Evolutionary conservation across 257 asterid species (phyloP).

Genomic region (Ilex asprella): DNA sequence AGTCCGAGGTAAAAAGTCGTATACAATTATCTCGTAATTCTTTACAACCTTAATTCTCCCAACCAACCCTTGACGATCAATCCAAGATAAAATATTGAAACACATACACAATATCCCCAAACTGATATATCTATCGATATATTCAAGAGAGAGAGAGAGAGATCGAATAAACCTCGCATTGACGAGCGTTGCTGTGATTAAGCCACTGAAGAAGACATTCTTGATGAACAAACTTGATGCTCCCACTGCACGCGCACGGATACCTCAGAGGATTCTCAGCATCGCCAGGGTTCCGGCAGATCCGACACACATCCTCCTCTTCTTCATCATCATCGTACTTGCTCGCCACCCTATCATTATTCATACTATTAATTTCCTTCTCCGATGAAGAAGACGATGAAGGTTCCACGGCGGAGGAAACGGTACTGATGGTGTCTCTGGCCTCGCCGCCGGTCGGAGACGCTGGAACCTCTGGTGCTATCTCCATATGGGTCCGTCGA

Average conservation of each 20-base stretch:
- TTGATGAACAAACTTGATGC: slow-evolving; percentile 93
- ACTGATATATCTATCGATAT: too few relatives aligned
- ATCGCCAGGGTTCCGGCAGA: slow-evolving; percentile 96
- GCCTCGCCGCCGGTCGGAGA: slow-evolving; percentile 19
- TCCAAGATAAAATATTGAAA: too few relatives aligned
- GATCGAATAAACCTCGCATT: slow-evolving; percentile 72
- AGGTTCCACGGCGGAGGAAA: slow-evolving; percentile 22
- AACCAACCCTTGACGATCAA: too few relatives aligned
- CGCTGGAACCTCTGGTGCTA: slow-evolving; percentile 58
- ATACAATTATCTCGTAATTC: too few relatives aligned
- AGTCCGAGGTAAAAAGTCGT: too few relatives aligned
- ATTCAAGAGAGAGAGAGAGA: not conserved
- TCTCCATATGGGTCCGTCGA: slow-evolving; percentile 50
- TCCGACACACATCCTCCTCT: slow-evolving; percentile 96
- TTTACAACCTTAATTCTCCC: too few relatives aligned
- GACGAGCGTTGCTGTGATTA: slow-evolving; percentile 95
- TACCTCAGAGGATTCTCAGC: slow-evolving; percentile 77
- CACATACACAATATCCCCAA: too few relatives aligned
- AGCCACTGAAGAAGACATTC: slow-evolving; percentile 99
- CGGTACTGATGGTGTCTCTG: too few relatives aligned
- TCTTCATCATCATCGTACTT: slow-evolving; percentile 79
- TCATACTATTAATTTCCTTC: slow-evolving; percentile 11
- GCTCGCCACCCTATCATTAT: slow-evolving; percentile 17
- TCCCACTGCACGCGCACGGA: slow-evolving; percentile 98
- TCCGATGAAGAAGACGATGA: slow-evolving; percentile 28